Conservation (phyloP, 768 basidiomycete species). For the Gyrodon lividus region DNA sequence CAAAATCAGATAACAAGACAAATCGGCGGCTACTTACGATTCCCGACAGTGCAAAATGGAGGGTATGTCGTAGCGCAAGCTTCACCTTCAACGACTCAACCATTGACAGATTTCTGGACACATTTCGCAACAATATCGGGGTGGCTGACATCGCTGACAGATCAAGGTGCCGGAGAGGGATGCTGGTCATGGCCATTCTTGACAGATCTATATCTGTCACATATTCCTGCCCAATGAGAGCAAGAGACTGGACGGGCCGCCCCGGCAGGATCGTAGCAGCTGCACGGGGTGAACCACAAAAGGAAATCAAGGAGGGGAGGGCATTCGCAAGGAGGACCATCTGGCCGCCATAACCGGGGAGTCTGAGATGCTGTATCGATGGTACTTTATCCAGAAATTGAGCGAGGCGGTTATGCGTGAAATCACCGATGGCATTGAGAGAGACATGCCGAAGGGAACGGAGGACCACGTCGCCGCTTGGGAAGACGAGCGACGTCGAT, state of each 20-base stretch:
- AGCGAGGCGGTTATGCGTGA: slow-evolving; percentile 33
- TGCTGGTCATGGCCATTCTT: slow-evolving; percentile 45
- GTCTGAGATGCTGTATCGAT: slow-evolving; percentile 43
- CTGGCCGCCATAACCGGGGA: slow-evolving; percentile 44
- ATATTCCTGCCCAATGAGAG: slow-evolving; percentile 56
- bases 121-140: slow-evolving; percentile 52
- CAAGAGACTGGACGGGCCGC: slow-evolving; percentile 54
- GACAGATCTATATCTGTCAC: slow-evolving; percentile 53
- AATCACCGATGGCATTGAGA: slow-evolving; percentile 43
- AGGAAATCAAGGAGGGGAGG: slow-evolving; percentile 49
- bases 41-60: slow-evolving; percentile 53
- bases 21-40: slow-evolving; percentile 48
- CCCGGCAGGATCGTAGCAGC: slow-evolving; percentile 61
- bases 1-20: slow-evolving; percentile 3
- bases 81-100: slow-evolving; percentile 53
- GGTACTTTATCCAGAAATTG: slow-evolving; percentile 44
- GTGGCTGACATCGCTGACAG: slow-evolving; percentile 59
- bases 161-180: slow-evolving; percentile 55
- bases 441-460: slow-evolving; percentile 44
- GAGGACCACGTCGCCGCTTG: slow-evolving; percentile 38
- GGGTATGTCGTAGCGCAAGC: slow-evolving; percentile 62
- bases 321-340: slow-evolving; percentile 43
- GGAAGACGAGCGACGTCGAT: slow-evolving; percentile 40
- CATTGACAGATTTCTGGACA: slow-evolving; percentile 49
- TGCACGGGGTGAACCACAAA: slow-evolving; percentile 59